These are phyloP conservation scores for Aegilops sharonensis DNA, from an alignment of 176 grass and related monocot genomes.

Conservation along the genomic window DNA sequence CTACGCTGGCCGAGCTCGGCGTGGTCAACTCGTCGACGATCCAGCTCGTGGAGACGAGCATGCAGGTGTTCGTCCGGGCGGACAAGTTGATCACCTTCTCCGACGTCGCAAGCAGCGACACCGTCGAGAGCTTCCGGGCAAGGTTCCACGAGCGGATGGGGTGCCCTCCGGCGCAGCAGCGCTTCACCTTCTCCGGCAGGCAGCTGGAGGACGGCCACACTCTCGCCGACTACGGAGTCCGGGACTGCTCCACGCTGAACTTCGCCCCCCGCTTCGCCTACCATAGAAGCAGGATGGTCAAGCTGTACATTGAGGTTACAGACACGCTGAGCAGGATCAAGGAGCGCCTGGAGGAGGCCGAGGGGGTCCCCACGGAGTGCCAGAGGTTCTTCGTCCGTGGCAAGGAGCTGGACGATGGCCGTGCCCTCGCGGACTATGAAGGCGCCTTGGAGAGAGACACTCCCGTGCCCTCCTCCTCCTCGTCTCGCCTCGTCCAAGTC, in stretches of 20 bases:
- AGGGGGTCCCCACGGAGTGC: not conserved
- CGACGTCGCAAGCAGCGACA: not conserved
- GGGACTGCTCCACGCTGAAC: not conserved
- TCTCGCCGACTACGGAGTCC: not conserved
- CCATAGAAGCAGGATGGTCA: not conserved
- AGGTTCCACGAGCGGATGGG: not conserved
- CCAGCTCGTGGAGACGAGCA: not conserved
- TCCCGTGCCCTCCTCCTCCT: not conserved
- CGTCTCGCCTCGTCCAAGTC: no score
- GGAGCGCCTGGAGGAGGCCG: not conserved
- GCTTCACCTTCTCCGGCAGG: not conserved
- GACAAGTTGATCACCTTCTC: not conserved
- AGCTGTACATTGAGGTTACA: not conserved
- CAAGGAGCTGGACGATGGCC: not conserved
- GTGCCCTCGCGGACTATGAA: not conserved
- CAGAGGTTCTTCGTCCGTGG: not conserved
- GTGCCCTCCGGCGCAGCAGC: not conserved
- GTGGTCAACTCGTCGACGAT: not conserved
- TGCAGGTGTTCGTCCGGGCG: not conserved
- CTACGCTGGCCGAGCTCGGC: not conserved
- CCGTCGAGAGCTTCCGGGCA: not conserved
- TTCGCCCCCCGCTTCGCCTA: fast-evolving
- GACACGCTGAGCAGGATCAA: not conserved
- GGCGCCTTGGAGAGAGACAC: not conserved
- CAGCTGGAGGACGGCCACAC: not conserved